Conservation (phyloP, 139 green algal genomes). For the Tetradesmus obliquus region DNA sequence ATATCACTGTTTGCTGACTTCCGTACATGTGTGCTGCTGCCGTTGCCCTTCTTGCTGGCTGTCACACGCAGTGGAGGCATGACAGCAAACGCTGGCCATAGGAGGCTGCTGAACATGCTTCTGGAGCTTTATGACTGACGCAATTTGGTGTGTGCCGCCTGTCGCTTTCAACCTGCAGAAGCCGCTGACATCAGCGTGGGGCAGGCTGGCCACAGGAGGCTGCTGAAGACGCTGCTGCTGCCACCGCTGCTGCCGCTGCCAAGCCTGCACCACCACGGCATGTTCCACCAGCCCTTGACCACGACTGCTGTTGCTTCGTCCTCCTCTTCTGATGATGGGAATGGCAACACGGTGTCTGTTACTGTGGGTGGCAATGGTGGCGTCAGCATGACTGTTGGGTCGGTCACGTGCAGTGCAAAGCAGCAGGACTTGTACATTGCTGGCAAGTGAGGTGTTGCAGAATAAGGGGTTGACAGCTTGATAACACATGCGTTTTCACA, state of each 20-base stretch:
- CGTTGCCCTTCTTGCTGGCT: no score
- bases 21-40: background rate
- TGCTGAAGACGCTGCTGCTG: background rate
- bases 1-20: no score
- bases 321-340: background rate
- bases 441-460: background rate
- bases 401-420: background rate
- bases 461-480: no score
- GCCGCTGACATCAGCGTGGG: background rate
- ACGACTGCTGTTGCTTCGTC: background rate
- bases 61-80: no score
- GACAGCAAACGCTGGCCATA: background rate
- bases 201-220: background rate
- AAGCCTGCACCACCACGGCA: background rate
- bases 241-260: background rate
- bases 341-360: background rate
- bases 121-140: no score
- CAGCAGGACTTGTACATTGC: slow-evolving; percentile 24
- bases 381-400: background rate
- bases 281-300: background rate
- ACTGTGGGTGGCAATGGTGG: background rate
- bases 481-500: no score
- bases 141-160: background rate
- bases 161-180: background rate
- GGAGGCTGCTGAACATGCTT: background rate